A percentile compares a stretch with the other conserved stretches of the same genome.
phyloP scores from a whole-genome alignment of 2,329 filamentous ascomycete species.

The Paraphoma sp. region DNA sequence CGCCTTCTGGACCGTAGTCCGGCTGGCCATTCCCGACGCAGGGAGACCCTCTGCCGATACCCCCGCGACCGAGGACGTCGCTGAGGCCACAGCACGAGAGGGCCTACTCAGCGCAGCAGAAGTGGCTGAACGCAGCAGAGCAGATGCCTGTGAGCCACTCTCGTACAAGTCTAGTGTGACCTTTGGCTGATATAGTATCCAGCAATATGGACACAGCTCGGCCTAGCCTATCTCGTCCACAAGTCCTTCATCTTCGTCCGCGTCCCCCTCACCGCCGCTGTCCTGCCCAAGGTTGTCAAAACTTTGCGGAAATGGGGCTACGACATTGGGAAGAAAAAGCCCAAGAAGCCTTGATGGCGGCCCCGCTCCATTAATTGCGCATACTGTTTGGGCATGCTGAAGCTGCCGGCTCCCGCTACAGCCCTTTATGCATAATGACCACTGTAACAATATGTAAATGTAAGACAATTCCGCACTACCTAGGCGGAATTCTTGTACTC shows the following conservation, averaged over 20 bases:
- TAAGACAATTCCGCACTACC: background rate
- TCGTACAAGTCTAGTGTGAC: background rate
- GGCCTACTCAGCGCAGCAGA: slow-evolving; percentile 59
- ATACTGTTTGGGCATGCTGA: background rate
- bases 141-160: slow-evolving; percentile 71
- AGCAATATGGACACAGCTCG: slow-evolving; percentile 84
- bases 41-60: slow-evolving; percentile 57
- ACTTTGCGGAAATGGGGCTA: slow-evolving; percentile 87
- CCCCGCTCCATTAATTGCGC: background rate
- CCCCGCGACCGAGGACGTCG: slow-evolving; percentile 46
- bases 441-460: background rate
- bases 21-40: slow-evolving; percentile 64
- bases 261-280: slow-evolving; percentile 88
- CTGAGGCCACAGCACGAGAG: slow-evolving; percentile 37
- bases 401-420: background rate
- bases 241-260: slow-evolving; percentile 97
- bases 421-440: background rate
- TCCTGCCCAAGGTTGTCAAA: slow-evolving; percentile 95
- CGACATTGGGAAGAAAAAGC: slow-evolving; percentile 83
- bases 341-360: slow-evolving; percentile 31
- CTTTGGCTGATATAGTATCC: slow-evolving; percentile 16
- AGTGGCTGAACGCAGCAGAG: slow-evolving; percentile 67
- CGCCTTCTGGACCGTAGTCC: slow-evolving; percentile 64
- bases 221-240: slow-evolving; percentile 94
- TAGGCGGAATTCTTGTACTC: too few species aligned